phyloP scores from a whole-genome alignment of 225 moss, liverwort and hornwort species.

The Bryoerythrophyllum caledonicum region DNA sequence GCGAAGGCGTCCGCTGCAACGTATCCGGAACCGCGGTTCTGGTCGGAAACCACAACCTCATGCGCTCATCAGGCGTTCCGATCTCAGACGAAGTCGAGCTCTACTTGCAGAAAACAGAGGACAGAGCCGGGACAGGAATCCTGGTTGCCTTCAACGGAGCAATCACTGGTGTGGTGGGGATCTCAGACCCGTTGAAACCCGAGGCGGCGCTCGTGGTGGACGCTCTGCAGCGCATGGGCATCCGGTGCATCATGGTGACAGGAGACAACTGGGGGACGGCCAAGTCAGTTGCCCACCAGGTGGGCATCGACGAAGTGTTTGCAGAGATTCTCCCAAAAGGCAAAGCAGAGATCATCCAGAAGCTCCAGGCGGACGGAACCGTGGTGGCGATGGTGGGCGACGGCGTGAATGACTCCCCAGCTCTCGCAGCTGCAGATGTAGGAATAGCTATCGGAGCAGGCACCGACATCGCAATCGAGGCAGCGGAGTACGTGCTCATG shows the following conservation, averaged over 20 bases:
- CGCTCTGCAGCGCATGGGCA: constrained; percentile 67
- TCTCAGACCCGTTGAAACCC: constrained; percentile 74
- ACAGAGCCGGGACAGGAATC: constrained; percentile 61
- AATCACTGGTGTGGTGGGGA: constrained; percentile 53
- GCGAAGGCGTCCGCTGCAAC: constrained; percentile 57
- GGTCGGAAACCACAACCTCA: constrained; percentile 69
- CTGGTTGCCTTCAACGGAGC: constrained; percentile 59
- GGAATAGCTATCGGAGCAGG: constrained; percentile 80
- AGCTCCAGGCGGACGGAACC: constrained; percentile 52
- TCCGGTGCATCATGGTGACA: constrained; percentile 68
- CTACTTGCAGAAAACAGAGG: constrained; percentile 52
- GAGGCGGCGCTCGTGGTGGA: constrained; percentile 67
- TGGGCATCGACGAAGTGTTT: constrained; percentile 65
- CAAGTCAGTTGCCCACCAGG: constrained; percentile 58
- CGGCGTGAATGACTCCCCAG: constrained; percentile 81
- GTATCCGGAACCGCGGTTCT: constrained; percentile 45
- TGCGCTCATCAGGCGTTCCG: constrained; percentile 44
- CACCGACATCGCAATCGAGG: constrained; percentile 77
- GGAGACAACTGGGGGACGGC: constrained; percentile 76
- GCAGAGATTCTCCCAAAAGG: constrained; percentile 68
- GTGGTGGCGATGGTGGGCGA: constrained; percentile 84
- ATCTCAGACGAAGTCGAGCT: constrained; percentile 45
- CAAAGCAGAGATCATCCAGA: constrained; percentile 58
- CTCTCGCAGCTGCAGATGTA: constrained; percentile 67
- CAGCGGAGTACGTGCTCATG: constrained; percentile 75